Evolutionary conservation across 768 basidiomycete genomes (phyloP).

Genomic region (Termitomyces sp.): DNA sequence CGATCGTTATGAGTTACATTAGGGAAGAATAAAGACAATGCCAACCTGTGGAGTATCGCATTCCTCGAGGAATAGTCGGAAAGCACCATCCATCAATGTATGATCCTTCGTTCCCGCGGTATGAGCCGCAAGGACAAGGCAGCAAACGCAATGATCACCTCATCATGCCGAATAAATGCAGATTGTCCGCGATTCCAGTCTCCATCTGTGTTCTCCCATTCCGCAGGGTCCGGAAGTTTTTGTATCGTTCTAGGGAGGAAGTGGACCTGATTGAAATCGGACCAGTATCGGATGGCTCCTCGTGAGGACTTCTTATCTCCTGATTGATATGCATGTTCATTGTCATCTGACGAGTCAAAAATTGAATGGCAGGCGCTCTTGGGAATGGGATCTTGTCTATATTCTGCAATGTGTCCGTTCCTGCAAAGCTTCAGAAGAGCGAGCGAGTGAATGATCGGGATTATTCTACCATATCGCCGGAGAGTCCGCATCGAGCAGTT

Average conservation of each 20-base stretch:
- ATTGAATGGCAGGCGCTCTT: constrained; percentile 51
- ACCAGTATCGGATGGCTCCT: constrained; percentile 53
- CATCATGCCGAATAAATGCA: constrained; percentile 46
- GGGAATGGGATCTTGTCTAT: constrained; percentile 47
- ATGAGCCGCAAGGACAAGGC: not conserved
- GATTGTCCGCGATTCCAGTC: constrained; percentile 55
- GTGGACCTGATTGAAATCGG: constrained; percentile 61
- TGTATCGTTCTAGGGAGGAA: constrained; percentile 65
- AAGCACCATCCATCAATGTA: constrained; percentile 64
- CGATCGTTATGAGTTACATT: not conserved
- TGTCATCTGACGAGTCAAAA: constrained; percentile 23
- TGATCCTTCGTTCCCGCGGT: constrained; percentile 35
- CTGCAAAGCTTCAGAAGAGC: constrained; percentile 17
- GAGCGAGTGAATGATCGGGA: constrained; percentile 1
- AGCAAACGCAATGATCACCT: constrained; percentile 30
- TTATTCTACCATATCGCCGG: constrained; percentile 16
- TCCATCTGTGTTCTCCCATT: constrained; percentile 48
- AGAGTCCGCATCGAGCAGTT: constrained; percentile 8
- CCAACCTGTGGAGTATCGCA: constrained; percentile 69
- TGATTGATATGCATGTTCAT: not conserved
- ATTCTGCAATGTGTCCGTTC: constrained; percentile 44
- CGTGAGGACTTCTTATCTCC: constrained; percentile 8
- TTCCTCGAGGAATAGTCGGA: constrained; percentile 69
- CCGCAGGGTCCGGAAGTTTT: constrained; percentile 50
- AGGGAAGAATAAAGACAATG: not conserved